A percentile compares a stretch with the other conserved stretches of the same genome.
phyloP scores from a whole-genome alignment of 768 basidiomycete species.

The Daedaleopsis sinensis region DNA sequence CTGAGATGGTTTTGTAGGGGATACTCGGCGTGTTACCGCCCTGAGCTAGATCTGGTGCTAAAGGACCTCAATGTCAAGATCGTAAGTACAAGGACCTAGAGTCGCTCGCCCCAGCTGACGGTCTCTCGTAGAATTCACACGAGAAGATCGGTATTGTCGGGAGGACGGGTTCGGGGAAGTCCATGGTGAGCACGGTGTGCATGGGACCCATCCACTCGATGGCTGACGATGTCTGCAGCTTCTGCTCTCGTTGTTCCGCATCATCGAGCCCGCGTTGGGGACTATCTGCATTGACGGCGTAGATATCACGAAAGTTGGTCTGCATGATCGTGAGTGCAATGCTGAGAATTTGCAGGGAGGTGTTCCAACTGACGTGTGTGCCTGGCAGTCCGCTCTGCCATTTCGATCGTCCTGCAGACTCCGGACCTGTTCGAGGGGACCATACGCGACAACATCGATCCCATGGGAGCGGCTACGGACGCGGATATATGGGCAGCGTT shows the following conservation, averaged over 20 bases:
- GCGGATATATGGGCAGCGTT: conserved; percentile 87
- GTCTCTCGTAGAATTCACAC: conserved; percentile 29
- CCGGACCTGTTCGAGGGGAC: conserved; percentile 53
- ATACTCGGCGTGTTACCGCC: conserved; percentile 80
- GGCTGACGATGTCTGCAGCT: conserved; percentile 38
- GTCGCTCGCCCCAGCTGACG: background rate
- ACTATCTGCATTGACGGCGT: conserved; percentile 74
- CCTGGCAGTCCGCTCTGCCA: conserved; percentile 70
- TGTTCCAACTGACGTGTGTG: background rate
- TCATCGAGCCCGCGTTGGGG: conserved; percentile 71
- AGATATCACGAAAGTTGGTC: conserved; percentile 75
- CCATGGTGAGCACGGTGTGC: conserved; percentile 52
- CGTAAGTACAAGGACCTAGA: conserved; percentile 39
- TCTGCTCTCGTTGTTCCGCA: conserved; percentile 74
- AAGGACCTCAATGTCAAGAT: conserved; percentile 72
- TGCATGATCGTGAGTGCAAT: conserved; percentile 61
- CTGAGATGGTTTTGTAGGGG: conserved; percentile 41
- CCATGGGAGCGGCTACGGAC: conserved; percentile 73
- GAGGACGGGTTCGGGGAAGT: conserved; percentile 81
- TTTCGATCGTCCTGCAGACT: conserved; percentile 87
- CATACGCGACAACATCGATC: conserved; percentile 88
- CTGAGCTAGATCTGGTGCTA: conserved; percentile 80
- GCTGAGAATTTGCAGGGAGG: background rate
- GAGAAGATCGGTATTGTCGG: conserved; percentile 93
- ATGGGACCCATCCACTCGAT: background rate